Evolutionary conservation across 2,329 filamentous ascomycete genomes (phyloP).

Genomic region (Domatiomyces globalis): DNA sequence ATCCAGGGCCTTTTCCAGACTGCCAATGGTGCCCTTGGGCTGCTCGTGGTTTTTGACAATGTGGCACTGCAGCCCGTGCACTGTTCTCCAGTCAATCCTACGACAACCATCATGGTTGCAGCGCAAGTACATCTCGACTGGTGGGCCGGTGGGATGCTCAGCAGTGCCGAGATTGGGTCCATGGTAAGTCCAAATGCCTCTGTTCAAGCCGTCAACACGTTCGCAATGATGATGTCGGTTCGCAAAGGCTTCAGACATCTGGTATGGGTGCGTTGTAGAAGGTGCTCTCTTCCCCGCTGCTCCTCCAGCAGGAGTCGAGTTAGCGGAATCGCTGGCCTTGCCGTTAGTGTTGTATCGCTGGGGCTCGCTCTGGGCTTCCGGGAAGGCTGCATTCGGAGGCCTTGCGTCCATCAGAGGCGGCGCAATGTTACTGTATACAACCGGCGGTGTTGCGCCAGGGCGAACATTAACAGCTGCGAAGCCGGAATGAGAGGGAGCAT

Average conservation of each 20-base stretch:
- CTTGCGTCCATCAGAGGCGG: neutral
- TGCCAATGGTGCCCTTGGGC: constrained; percentile 18
- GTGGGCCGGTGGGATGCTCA: constrained; percentile 14
- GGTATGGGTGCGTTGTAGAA: constrained; percentile 18
- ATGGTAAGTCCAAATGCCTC: constrained; percentile 19
- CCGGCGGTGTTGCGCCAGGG: constrained; percentile 7
- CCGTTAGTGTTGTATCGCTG: neutral
- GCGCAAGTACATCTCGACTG: constrained; percentile 17
- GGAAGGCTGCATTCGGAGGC: neutral
- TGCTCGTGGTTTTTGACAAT: constrained; percentile 19
- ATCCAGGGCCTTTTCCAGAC: constrained; percentile 17
- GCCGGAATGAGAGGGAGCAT: constrained; percentile 11
- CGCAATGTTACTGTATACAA: neutral
- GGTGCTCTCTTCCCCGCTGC: constrained; percentile 13
- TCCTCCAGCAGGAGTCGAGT: constrained; percentile 1
- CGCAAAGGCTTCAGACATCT: constrained; percentile 19
- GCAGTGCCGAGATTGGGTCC: constrained; percentile 12
- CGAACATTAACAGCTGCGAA: constrained; percentile 17
- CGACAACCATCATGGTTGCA: constrained; percentile 18
- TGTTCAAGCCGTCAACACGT: constrained; percentile 15
- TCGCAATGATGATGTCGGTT: constrained; percentile 20
- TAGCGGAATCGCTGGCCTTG: constrained; percentile 2
- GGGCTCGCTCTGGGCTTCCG: neutral
- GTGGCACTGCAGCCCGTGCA: constrained; percentile 19
- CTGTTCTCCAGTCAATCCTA: constrained; percentile 18